Evolutionary conservation across 106 monocot genomes (phyloP).

Genomic region (Dendrobium catenatum): DNA sequence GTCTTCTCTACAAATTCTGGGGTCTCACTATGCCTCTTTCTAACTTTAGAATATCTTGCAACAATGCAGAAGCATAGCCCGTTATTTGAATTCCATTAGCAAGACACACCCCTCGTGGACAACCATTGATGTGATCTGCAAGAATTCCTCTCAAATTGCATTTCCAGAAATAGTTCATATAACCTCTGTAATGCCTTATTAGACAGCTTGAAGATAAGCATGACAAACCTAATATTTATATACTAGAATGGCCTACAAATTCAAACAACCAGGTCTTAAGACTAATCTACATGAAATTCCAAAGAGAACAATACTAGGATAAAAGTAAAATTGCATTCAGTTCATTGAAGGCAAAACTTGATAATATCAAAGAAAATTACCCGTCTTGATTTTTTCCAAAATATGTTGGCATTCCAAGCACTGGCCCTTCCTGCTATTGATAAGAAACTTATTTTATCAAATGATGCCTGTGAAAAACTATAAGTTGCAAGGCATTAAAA

Average conservation of each 20-base stretch:
- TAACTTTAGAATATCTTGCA: no score
- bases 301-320: background rate
- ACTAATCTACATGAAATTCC: background rate
- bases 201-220: background rate
- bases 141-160: background rate
- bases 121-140: no score
- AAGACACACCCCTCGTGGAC: no score
- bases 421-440: slow-evolving; percentile 80
- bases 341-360: background rate
- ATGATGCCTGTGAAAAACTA: background rate
- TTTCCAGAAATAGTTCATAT: background rate
- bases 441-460: background rate
- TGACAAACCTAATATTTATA: background rate
- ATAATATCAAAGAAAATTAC: slow-evolving; percentile 28
- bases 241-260: background rate
- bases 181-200: background rate
- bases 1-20: no score
- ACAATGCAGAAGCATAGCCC: background rate
- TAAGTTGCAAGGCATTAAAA: background rate
- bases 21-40: no score
- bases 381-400: slow-evolving; percentile 57
- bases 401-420: slow-evolving; percentile 75
- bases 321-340: background rate
- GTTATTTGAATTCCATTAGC: background rate
- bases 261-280: background rate